A percentile compares a stretch with the other conserved stretches of the same genome.
Conservation (phyloP, 148 eudicot species). For the Camellia granthamiana region DNA sequence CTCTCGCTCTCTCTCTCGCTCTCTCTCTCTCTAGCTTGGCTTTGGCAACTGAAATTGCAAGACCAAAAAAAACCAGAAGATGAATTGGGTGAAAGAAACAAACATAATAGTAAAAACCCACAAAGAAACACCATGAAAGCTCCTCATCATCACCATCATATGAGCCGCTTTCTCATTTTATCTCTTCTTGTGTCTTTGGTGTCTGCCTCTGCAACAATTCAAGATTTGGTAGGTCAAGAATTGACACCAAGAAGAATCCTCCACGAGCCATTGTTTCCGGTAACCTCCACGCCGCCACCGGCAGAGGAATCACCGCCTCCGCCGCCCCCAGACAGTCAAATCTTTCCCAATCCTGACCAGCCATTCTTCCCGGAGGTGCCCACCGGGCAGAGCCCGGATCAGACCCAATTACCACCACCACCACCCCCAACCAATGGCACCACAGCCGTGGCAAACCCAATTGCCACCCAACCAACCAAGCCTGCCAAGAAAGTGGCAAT, state of each 20-base stretch:
- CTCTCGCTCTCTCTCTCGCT: not conserved
- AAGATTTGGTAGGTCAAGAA: slow-evolving; percentile 5
- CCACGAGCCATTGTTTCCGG: slow-evolving; percentile 78
- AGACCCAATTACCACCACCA: slow-evolving; percentile 20
- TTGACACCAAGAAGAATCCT: slow-evolving; percentile 52
- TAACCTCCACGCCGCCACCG: slow-evolving; percentile 42
- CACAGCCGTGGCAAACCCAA: slow-evolving; percentile 35
- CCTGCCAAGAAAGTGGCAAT: slow-evolving; percentile 73
- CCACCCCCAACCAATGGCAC: slow-evolving; percentile 32
- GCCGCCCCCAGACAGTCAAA: slow-evolving; percentile 34
- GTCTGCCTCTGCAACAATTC: slow-evolving; percentile 2
- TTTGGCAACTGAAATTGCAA: not conserved
- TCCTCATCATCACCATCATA: slow-evolving; percentile 6
- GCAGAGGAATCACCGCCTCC: slow-evolving; percentile 33
- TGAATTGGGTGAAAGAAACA: slow-evolving; percentile 23
- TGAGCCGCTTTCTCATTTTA: slow-evolving; percentile 21
- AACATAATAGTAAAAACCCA: slow-evolving; percentile 19
- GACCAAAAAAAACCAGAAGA: slow-evolving; percentile 20
- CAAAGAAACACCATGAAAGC: slow-evolving; percentile 23
- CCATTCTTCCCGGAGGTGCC: slow-evolving; percentile 94
- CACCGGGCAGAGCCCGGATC: slow-evolving; percentile 33
- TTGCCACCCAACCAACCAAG: slow-evolving; percentile 51
- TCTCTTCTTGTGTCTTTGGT: slow-evolving; percentile 8
- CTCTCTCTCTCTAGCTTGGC: not conserved
- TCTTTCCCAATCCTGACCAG: slow-evolving; percentile 42